These are phyloP conservation scores for Breynia disticha DNA, from an alignment of 441 rosid species.

Conservation along the genomic window DNA sequence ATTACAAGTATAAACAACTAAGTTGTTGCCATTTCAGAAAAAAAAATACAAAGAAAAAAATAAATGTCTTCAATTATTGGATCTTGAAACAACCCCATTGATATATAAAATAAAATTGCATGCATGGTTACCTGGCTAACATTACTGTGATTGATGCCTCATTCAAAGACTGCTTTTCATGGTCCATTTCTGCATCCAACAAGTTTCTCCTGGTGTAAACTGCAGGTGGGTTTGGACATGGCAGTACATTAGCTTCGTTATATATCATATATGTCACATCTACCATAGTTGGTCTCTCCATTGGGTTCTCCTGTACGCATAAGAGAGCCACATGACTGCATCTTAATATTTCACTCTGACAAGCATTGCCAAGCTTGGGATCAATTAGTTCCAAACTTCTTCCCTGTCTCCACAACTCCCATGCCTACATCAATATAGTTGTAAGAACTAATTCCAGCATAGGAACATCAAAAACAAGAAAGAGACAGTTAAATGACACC, in stretches of 20 bases:
- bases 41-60: too few species aligned
- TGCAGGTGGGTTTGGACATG: conserved; percentile 20
- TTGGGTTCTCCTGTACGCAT: conserved; percentile 16
- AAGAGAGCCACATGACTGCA: conserved; percentile 18
- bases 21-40: too few species aligned
- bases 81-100: too few species aligned
- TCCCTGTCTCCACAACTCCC: conserved; percentile 14
- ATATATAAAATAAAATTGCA: too few species aligned
- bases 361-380: background rate
- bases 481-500: background rate
- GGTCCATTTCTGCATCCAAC: conserved; percentile 6
- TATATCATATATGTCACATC: conserved; percentile 12
- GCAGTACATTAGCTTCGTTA: conserved; percentile 8
- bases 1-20: too few species aligned
- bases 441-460: background rate
- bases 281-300: conserved; percentile 18
- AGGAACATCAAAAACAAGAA: background rate
- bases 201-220: conserved; percentile 19
- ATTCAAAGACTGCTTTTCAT: conserved; percentile 5
- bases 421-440: conserved; percentile 13
- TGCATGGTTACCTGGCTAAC: background rate
- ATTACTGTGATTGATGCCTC: background rate
- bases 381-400: conserved; percentile 15
- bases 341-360: conserved; percentile 9
- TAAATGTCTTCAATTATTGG: too few species aligned